These are phyloP conservation scores for Waltergamsia citrina DNA, from an alignment of 2,329 filamentous ascomycete species.

Conservation along the genomic window DNA sequence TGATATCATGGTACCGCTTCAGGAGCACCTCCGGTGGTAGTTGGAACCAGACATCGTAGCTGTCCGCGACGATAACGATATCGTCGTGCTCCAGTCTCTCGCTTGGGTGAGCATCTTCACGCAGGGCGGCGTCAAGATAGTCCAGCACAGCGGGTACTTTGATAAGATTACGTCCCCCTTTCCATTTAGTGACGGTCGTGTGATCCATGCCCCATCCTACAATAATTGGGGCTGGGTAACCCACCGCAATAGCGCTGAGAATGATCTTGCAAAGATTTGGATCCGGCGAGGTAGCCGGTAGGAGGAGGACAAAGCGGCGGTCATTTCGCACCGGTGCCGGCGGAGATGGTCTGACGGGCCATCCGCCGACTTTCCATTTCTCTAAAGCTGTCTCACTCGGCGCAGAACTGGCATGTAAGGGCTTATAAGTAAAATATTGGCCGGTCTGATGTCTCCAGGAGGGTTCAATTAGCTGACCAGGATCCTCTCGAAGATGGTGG, in stretches of 20 bases:
- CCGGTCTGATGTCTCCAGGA: too few relatives aligned
- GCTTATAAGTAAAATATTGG: too few relatives aligned
- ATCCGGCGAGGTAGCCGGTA: conserved; percentile 8
- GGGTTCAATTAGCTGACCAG: too few relatives aligned
- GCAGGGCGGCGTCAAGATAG: conserved; percentile 7
- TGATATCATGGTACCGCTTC: conserved; percentile 11
- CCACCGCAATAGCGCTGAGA: conserved; percentile 9
- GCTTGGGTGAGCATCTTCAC: neutral
- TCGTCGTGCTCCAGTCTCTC: conserved; percentile 5
- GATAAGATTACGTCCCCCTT: conserved; percentile 8
- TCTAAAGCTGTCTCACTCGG: too few relatives aligned
- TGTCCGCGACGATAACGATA: conserved; percentile 15
- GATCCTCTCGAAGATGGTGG: too few relatives aligned
- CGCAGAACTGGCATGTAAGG: too few relatives aligned
- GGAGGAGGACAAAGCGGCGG: conserved; percentile 8
- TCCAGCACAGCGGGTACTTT: conserved; percentile 11
- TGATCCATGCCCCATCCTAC: conserved; percentile 10
- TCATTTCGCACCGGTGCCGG: too few relatives aligned
- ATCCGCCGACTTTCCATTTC: too few relatives aligned
- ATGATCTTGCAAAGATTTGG: conserved; percentile 12
- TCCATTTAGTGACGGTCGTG: conserved; percentile 6
- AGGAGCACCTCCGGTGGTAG: conserved; percentile 14
- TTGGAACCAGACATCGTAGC: conserved; percentile 18
- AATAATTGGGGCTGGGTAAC: conserved; percentile 11
- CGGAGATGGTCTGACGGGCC: too few relatives aligned